Base-by-base conservation (phyloP, 345 rosid species). In the Anastatica hierochuntica region DNA sequence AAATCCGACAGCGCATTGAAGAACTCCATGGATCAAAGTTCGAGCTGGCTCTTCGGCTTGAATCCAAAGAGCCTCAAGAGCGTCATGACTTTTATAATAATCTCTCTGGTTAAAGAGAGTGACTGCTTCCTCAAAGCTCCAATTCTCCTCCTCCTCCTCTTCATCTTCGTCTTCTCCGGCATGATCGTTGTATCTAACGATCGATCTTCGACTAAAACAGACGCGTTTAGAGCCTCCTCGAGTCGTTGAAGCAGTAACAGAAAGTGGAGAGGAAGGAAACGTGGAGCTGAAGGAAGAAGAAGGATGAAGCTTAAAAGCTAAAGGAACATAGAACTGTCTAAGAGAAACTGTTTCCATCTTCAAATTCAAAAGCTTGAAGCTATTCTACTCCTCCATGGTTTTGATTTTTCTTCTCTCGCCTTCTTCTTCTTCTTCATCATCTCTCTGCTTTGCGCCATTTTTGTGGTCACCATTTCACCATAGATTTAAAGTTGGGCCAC, bases 1-100 rank as follows among this genome's bases (percentile, higher is more conserved):
- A 49, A 90, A 77, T 13, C 95, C 97, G 0, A 90, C 86, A 0
- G 97, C 90, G 15, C 95, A 86, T 41, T 85, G 97, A 14, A 90
- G 80, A 49, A 90, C 72, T 20, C 95, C 97, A 49, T 86, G 97
- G 34, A 78, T 3, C 20, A 86, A 72, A 29, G 86, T 86, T 59
- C 95, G 80, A 34, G 70, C 16, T 2, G 95, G 95, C 10, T 84
- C 95, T 43, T 87, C 84, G 0, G 96, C 82, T 47, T 55, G 40
- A 44, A 77, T 64, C 98, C 98, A 90, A 4, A 82, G 60, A 67
- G 79, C 58, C 66, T 90, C 98, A 0, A 90, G 83, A 34, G 74
- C 50, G 65, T 87, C 92, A 47, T 87, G 98, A 69, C 98, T 82
- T 70, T 54, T 73, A 48, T 82, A 90, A 64, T 79, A 90, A 43